These are phyloP conservation scores for Rhizodiscina lignyota DNA, from an alignment of 495 filamentous ascomycete genomes.

Conservation along the genomic window DNA sequence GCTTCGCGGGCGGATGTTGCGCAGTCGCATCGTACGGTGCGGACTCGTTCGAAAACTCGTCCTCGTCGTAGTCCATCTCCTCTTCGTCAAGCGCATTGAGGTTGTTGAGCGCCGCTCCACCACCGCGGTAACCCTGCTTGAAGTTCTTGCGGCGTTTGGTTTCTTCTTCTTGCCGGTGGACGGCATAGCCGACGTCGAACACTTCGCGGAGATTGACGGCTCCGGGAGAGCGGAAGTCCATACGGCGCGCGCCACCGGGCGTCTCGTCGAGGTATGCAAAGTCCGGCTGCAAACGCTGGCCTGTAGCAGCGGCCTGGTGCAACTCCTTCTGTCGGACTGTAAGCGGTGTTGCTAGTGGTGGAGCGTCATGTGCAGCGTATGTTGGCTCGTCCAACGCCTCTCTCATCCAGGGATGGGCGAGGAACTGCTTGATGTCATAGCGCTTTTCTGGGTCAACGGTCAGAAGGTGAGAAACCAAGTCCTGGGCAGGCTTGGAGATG, in stretches of 20 bases:
- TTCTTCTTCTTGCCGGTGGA: slow-evolving; percentile 93
- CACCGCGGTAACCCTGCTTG: slow-evolving; percentile 52
- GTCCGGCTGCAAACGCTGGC: slow-evolving; percentile 18
- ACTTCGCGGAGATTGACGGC: slow-evolving; percentile 92
- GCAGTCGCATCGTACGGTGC: slow-evolving; percentile 26
- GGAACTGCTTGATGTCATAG: slow-evolving; percentile 76
- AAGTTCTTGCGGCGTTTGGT: slow-evolving; percentile 70
- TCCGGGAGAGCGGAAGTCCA: slow-evolving; percentile 92
- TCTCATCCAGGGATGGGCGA: slow-evolving; percentile 83
- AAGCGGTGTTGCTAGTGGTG: slow-evolving; percentile 56
- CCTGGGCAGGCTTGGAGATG: slow-evolving; percentile 88
- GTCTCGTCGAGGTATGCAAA: slow-evolving; percentile 38
- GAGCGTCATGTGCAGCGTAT: slow-evolving; percentile 60
- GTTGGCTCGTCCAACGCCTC: slow-evolving; percentile 56
- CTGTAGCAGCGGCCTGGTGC: slow-evolving; percentile 2
- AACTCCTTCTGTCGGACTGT: slow-evolving; percentile 33
- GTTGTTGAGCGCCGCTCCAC: slow-evolving; percentile 28
- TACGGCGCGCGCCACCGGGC: slow-evolving; percentile 39
- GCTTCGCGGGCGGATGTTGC: slow-evolving; percentile 40
- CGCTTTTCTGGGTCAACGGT: slow-evolving; percentile 86
- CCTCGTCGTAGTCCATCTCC: slow-evolving; percentile 43
- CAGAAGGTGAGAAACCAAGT: slow-evolving; percentile 82
- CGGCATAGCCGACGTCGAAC: slow-evolving; percentile 92
- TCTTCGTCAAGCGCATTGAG: slow-evolving; percentile 56
- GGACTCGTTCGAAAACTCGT: slow-evolving; percentile 28